Evolutionary conservation across 192 early-diverging fungal species (phyloP).

Genomic region (Podila verticillata): DNA sequence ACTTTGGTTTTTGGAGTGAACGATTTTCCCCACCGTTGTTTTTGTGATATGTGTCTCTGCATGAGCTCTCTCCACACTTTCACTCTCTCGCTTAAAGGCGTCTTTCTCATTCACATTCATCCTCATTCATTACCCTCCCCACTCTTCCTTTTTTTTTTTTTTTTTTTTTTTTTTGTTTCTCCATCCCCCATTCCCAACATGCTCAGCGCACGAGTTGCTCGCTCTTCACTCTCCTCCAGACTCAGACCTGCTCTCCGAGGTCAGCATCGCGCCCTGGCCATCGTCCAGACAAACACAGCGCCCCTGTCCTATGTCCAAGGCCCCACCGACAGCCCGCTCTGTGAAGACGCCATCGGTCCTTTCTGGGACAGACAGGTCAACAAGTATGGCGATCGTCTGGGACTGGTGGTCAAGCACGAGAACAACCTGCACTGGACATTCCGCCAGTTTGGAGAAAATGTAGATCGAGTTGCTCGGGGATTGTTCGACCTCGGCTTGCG

Average conservation of each 20-base stretch:
- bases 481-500: constrained; percentile 55
- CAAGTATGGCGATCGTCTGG: constrained; percentile 41
- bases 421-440: constrained; percentile 54
- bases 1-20: too few relatives aligned
- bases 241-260: background rate
- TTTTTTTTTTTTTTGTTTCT: background rate
- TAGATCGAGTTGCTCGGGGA: constrained; percentile 50
- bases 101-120: background rate
- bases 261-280: constrained; percentile 5
- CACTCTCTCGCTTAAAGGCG: too few relatives aligned
- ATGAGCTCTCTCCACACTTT: too few relatives aligned
- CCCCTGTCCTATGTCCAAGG: constrained; percentile 44
- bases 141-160: background rate
- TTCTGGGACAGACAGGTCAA: constrained; percentile 49
- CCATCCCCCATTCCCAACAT: background rate
- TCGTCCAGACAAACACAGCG: background rate
- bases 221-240: constrained; percentile 1
- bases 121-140: background rate
- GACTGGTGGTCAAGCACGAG: constrained; percentile 57
- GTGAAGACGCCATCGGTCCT: constrained; percentile 51
- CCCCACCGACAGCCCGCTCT: constrained; percentile 33
- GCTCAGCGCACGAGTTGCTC: background rate
- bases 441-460: constrained; percentile 53
- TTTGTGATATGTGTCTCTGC: too few relatives aligned
- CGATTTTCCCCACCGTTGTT: too few relatives aligned